These are phyloP conservation scores for Pittosporum tobira DNA, from an alignment of 129 eudicot species.

Conservation along the genomic window DNA sequence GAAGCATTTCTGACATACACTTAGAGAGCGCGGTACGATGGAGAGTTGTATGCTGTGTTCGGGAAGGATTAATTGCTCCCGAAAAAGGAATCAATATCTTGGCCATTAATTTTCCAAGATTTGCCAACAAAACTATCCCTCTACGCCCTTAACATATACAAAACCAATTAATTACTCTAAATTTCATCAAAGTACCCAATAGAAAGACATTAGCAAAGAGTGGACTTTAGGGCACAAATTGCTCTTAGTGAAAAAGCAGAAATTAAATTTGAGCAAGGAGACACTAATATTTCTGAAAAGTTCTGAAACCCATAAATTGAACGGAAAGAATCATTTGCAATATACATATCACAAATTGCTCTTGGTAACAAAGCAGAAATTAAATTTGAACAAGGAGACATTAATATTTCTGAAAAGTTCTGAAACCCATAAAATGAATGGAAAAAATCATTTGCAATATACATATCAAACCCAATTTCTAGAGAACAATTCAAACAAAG, in stretches of 20 bases:
- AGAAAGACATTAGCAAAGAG: neutral
- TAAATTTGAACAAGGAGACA: neutral
- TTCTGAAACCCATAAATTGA: neutral
- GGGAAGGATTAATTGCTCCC: neutral
- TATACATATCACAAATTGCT: neutral
- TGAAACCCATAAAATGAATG: neutral
- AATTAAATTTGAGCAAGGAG: neutral
- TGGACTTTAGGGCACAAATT: neutral
- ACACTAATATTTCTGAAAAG: neutral
- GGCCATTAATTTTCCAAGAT: neutral
- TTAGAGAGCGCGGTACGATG: no score
- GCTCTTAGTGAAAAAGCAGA: neutral
- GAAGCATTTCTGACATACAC: neutral
- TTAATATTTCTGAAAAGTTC: neutral
- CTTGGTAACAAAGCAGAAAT: neutral
- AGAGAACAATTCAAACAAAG: no score
- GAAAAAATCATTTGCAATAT: no score
- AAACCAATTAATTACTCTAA: neutral
- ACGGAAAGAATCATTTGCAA: no score
- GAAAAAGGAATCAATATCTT: neutral
- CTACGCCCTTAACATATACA: no score
- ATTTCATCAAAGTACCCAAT: neutral
- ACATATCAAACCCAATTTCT: no score
- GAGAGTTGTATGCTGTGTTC: no score
- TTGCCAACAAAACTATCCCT: neutral